Evolutionary conservation across 1,284 basidiomycete genomes (phyloP), one percentile per base, ranked within the genome.

Genomic region (Coniferiporia sulphurascens): DNA sequence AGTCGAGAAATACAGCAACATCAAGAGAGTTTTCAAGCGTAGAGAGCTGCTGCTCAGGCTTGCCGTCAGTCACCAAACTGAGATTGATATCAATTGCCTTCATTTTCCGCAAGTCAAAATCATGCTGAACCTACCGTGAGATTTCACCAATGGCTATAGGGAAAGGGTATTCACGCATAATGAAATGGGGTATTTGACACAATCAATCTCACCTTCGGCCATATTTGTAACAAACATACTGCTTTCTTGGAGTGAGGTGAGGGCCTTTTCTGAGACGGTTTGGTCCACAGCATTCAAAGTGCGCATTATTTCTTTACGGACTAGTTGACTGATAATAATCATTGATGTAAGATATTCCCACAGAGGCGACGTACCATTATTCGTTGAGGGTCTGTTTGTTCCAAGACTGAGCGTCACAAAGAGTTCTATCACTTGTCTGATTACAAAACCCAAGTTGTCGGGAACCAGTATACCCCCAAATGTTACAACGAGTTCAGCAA

Each of bases 1-100:
- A 71, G 27, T 73, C 67, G 15, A 62, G 52, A 1, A 76, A 51
- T 2, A 48, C 62, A 67, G 69, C 15, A 62, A 60, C 46, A 19
- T 36, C 36, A n/a, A 27, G 53, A n/a, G 51, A 50, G 32, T 36
- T 41, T 9, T 48, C 43, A 12, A 32, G n/a, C 8, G 19, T 1
- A 27, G 45, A 35, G 2, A 56, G 45, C 15, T 51, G 44, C 4
- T 19, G 8, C 17, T 22, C 55, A 15, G 21, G 12, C 22, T n/a
- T 17, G 21, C 50, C 52, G 8, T 12, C 34, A 2, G 17, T 43
- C 3, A 46, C 5, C 36, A 55, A 44, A 13, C 58, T 59, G 35
- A 15, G 19, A 46, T n/a, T 17, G 3, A 15, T 36, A 51, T 22
- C 12, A 10, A 22, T 13, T 17, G 34, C 17, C n/a, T 50, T 13